These are phyloP conservation scores for Alectoria sarmentosa DNA, from an alignment of 495 filamentous ascomycete genomes.

Conservation along the genomic window DNA sequence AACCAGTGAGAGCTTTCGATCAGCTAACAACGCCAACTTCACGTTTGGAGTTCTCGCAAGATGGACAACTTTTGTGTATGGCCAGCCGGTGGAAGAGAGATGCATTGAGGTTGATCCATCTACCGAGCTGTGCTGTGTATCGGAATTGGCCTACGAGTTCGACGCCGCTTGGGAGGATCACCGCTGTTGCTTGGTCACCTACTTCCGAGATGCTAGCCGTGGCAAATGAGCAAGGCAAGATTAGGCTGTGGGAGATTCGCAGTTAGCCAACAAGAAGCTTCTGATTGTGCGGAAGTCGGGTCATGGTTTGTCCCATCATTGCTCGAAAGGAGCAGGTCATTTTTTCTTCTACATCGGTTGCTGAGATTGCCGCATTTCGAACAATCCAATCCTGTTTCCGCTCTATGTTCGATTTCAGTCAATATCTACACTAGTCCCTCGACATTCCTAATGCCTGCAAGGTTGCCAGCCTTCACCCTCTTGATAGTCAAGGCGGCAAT, in stretches of 20 bases:
- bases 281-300: not conserved
- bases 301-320: not conserved
- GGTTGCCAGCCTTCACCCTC: slow-evolving; percentile 69
- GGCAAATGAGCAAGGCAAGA: slow-evolving; percentile 77
- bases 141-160: slow-evolving; percentile 90
- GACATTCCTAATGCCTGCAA: slow-evolving; percentile 69
- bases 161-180: slow-evolving; percentile 83
- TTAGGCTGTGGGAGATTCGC: slow-evolving; percentile 80
- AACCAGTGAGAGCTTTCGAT: slow-evolving; percentile 64
- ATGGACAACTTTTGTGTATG: slow-evolving; percentile 83
- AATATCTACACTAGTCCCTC: slow-evolving; percentile 35
- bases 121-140: slow-evolving; percentile 89
- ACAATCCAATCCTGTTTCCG: not conserved
- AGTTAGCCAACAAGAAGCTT: slow-evolving; percentile 29
- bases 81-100: slow-evolving; percentile 80
- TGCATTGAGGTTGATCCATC: slow-evolving; percentile 78
- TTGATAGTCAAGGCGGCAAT: slow-evolving; percentile 92
- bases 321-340: not conserved
- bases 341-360: too few species aligned
- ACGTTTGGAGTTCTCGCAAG: slow-evolving; percentile 69
- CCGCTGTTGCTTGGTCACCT: slow-evolving; percentile 68
- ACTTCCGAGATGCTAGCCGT: slow-evolving; percentile 68
- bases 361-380: not conserved
- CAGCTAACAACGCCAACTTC: slow-evolving; percentile 81
- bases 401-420: not conserved